Conservation (phyloP, 2,329 filamentous ascomycete genomes). For the Colletotrichum horii region DNA sequence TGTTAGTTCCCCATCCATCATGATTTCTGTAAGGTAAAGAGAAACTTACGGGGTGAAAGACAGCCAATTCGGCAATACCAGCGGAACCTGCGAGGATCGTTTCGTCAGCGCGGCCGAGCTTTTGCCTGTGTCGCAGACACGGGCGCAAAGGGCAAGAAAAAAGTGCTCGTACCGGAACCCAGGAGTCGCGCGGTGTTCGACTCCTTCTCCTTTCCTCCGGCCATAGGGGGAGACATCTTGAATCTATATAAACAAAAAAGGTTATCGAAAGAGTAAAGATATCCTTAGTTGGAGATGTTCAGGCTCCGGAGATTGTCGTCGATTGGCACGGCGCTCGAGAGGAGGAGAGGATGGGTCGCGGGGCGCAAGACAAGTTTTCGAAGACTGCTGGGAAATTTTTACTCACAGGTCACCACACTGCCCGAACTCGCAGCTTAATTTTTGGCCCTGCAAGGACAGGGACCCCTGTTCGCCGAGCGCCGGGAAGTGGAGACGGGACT, state of each 20-base stretch:
- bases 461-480: conserved; percentile 8
- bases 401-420: conserved; percentile 4
- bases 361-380: conserved; percentile 7
- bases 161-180: conserved; percentile 74
- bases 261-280: background rate
- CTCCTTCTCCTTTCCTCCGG: conserved; percentile 71
- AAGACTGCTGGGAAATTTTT: conserved; percentile 21
- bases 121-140: background rate
- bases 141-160: background rate
- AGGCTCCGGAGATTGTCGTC: conserved; percentile 5
- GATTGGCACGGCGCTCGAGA: conserved; percentile 7
- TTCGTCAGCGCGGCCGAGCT: conserved; percentile 17
- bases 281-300: background rate
- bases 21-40: background rate
- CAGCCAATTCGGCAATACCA: conserved; percentile 88
- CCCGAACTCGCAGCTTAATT: conserved; percentile 19
- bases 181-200: conserved; percentile 86
- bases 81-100: conserved; percentile 72
- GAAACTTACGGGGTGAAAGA: conserved; percentile 82
- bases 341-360: background rate
- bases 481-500: conserved; percentile 17
- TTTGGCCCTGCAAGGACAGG: conserved; percentile 16
- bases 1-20: background rate
- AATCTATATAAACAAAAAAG: background rate
- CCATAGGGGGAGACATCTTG: conserved; percentile 65